A percentile compares a stretch with the other conserved stretches of the same genome.
phyloP scores from a whole-genome alignment of 495 filamentous ascomycete species.

The Neurospora terricola region DNA sequence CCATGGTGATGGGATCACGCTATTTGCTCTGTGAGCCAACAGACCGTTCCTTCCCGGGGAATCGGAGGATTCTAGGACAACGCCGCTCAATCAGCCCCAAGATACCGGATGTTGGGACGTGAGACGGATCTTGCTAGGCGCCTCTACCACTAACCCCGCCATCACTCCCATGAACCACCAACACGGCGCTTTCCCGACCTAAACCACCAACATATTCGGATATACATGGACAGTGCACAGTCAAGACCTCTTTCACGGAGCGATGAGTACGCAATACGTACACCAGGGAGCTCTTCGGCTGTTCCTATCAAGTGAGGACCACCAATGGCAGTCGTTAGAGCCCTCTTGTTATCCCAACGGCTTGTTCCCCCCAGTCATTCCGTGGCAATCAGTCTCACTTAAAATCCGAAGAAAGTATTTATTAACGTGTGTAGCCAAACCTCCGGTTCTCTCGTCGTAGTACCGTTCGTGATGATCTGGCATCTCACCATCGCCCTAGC shows the following conservation, averaged over 20 bases:
- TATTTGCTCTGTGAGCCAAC: neutral
- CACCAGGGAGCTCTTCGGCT: neutral
- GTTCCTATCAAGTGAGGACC: neutral
- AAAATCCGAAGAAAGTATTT: neutral
- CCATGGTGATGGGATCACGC: neutral
- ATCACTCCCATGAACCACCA: neutral
- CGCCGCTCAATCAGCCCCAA: neutral
- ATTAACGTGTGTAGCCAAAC: neutral
- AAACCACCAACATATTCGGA: neutral
- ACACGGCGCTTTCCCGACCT: neutral
- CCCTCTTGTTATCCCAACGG: neutral
- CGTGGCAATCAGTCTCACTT: neutral
- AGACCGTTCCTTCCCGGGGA: neutral
- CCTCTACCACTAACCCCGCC: neutral
- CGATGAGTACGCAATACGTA: neutral
- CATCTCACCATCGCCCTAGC: conserved; percentile 3
- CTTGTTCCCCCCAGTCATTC: neutral
- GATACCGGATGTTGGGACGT: neutral
- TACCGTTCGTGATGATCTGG: conserved; percentile 1
- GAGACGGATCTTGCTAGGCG: neutral
- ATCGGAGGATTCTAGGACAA: neutral
- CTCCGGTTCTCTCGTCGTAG: neutral
- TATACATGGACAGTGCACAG: neutral
- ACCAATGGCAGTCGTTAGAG: neutral
- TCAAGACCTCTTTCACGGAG: neutral